Conservation (phyloP, 2,329 filamentous ascomycete species). For the Drechslera avenae region DNA sequence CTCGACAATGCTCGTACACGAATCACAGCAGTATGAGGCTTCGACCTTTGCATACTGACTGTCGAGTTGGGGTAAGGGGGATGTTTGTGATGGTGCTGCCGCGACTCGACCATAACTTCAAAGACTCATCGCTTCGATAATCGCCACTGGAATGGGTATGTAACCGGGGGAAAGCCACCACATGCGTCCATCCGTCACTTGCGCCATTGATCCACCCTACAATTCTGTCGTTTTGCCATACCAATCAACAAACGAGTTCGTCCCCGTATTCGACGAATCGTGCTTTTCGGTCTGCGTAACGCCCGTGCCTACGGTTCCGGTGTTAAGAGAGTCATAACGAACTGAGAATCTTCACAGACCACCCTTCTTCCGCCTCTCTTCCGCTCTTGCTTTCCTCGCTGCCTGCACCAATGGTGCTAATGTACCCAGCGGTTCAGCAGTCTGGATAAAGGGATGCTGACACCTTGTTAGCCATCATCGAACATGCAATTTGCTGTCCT, state of each 20-base stretch:
- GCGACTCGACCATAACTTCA: constrained; percentile 6
- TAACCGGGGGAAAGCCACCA: background rate
- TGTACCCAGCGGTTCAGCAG: constrained; percentile 63
- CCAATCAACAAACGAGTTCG: constrained; percentile 38
- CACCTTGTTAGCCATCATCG: constrained; percentile 14
- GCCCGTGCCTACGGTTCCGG: constrained; percentile 30
- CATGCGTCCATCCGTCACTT: constrained; percentile 1
- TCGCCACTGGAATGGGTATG: constrained; percentile 7
- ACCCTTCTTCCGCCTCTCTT: constrained; percentile 66
- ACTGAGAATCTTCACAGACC: constrained; percentile 42
- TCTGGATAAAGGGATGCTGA: constrained; percentile 57
- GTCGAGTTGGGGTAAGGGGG: constrained; percentile 7
- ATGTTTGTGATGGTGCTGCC: constrained; percentile 2
- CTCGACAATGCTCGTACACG: constrained; percentile 14
- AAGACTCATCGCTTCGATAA: background rate
- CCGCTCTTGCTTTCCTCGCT: constrained; percentile 80
- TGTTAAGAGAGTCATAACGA: constrained; percentile 32
- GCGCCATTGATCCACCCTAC: constrained; percentile 8
- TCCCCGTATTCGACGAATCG: constrained; percentile 24
- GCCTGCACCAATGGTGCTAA: constrained; percentile 86
- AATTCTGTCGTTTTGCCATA: constrained; percentile 29
- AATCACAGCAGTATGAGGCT: constrained; percentile 14
- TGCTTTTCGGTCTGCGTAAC: constrained; percentile 24
- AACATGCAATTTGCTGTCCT: background rate
- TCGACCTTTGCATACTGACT: constrained; percentile 16